Percentiles rank a stretch among this genome's conserved stretches.
Evolutionary conservation across 805 yeast species (phyloP).

Genomic region (Saturnispora gosingensis): DNA sequence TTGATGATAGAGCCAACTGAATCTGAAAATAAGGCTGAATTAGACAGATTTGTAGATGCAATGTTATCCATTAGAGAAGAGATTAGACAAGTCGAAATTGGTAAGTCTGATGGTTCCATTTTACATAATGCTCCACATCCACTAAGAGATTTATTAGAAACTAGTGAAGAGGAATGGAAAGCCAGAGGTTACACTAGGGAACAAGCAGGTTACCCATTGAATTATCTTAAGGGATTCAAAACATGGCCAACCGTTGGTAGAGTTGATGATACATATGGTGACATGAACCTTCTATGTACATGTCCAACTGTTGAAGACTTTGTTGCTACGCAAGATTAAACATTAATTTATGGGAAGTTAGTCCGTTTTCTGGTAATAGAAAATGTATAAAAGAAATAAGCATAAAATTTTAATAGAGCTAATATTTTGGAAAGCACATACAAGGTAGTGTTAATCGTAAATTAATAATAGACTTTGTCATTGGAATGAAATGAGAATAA

Average conservation of each 20-base stretch:
- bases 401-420: neutral
- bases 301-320: slow-evolving; percentile 82
- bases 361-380: neutral
- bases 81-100: slow-evolving; percentile 61
- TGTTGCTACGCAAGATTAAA: slow-evolving; percentile 25
- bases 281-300: slow-evolving; percentile 83
- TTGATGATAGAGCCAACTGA: slow-evolving; percentile 98
- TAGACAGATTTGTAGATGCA: slow-evolving; percentile 85
- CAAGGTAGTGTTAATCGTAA: neutral
- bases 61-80: slow-evolving; percentile 76
- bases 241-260: slow-evolving; percentile 96
- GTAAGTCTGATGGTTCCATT: slow-evolving; percentile 56
- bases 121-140: slow-evolving; percentile 92
- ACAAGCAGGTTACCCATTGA: slow-evolving; percentile 86
- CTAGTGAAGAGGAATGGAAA: slow-evolving; percentile 62
- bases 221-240: slow-evolving; percentile 62
- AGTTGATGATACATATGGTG: slow-evolving; percentile 92
- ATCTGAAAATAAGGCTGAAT: slow-evolving; percentile 78
- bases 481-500: slow-evolving; percentile 3
- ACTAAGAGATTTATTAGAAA: slow-evolving; percentile 60
- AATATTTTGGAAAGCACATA: neutral
- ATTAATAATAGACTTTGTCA: slow-evolving; percentile 4
- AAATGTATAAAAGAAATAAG: neutral
- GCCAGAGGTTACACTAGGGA: slow-evolving; percentile 84
- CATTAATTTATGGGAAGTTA: neutral